A percentile compares a stretch with the other conserved stretches of the same genome.
These are phyloP conservation scores for Colletotrichum orbiculare DNA, from an alignment of 2,329 filamentous ascomycete species.

Conservation along the genomic window DNA sequence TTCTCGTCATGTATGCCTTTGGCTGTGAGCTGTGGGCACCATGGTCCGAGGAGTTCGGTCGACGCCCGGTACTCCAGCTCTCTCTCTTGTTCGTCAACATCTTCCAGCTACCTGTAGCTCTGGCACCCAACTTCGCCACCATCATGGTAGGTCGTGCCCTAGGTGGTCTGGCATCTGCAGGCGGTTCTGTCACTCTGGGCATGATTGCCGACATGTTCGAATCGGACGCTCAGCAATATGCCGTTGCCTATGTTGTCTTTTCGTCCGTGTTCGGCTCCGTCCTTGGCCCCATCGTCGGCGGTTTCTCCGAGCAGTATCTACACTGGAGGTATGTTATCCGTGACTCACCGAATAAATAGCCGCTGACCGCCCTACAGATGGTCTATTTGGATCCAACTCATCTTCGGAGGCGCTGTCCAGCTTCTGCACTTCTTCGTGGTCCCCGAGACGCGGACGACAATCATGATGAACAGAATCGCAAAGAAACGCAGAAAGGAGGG, in stretches of 20 bases:
- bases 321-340: slow-evolving; percentile 67
- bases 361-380: slow-evolving; percentile 48
- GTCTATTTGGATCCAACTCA: slow-evolving; percentile 88
- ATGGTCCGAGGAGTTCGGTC: slow-evolving; percentile 85
- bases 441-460: slow-evolving; percentile 80
- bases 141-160: slow-evolving; percentile 77
- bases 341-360: background rate
- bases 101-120: slow-evolving; percentile 77
- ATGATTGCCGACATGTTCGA: slow-evolving; percentile 83
- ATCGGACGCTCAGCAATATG: slow-evolving; percentile 77
- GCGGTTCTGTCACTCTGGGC: slow-evolving; percentile 78
- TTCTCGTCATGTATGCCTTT: slow-evolving; percentile 83
- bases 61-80: slow-evolving; percentile 79
- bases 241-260: slow-evolving; percentile 81
- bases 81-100: slow-evolving; percentile 82
- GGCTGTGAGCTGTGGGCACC: slow-evolving; percentile 91
- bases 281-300: slow-evolving; percentile 81
- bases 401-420: slow-evolving; percentile 78
- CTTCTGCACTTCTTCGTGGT: slow-evolving; percentile 74
- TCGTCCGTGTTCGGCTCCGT: slow-evolving; percentile 83
- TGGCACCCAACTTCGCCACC: slow-evolving; percentile 78
- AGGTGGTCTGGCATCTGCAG: slow-evolving; percentile 77
- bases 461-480: slow-evolving; percentile 83
- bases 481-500: slow-evolving; percentile 76
- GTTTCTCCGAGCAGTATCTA: slow-evolving; percentile 76